Conservation (phyloP, 1,284 basidiomycete genomes). For the Pseudozyma sp. region DNA sequence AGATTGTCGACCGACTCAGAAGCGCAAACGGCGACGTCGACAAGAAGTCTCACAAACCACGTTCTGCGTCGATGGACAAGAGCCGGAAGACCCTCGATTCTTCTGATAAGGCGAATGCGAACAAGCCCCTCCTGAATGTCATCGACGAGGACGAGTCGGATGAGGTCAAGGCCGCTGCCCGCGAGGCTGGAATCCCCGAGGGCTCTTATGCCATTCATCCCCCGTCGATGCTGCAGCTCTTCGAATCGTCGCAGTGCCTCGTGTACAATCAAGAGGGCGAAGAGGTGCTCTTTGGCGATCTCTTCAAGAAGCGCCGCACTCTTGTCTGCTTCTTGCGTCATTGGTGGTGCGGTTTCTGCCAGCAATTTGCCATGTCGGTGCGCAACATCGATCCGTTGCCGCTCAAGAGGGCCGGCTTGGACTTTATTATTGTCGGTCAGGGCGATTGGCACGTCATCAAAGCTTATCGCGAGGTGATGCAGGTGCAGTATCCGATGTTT, state of each 20-base stretch:
- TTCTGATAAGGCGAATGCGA: slow-evolving; percentile 13
- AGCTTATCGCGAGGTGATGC: slow-evolving; percentile 76
- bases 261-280: slow-evolving; percentile 78
- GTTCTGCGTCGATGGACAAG: slow-evolving; percentile 32
- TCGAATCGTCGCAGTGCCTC: slow-evolving; percentile 75
- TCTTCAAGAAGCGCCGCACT: slow-evolving; percentile 77
- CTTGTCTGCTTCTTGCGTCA: slow-evolving; percentile 74
- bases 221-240: slow-evolving; percentile 70
- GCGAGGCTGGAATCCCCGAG: slow-evolving; percentile 48
- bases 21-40: slow-evolving; percentile 6
- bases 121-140: slow-evolving; percentile 23
- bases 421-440: slow-evolving; percentile 81
- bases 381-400: slow-evolving; percentile 73
- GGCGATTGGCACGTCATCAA: slow-evolving; percentile 79
- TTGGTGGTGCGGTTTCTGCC: slow-evolving; percentile 78
- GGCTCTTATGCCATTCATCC: slow-evolving; percentile 60
- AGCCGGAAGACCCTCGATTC: slow-evolving; percentile 18
- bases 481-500: slow-evolving; percentile 74
- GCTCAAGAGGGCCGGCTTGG: slow-evolving; percentile 74
- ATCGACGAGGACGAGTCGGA: slow-evolving; percentile 42
- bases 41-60: slow-evolving; percentile 2
- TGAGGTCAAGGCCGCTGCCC: slow-evolving; percentile 43
- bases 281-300: slow-evolving; percentile 77
- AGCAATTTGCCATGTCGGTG: slow-evolving; percentile 84
- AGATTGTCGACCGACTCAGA: slow-evolving; percentile 32